Base-by-base conservation (phyloP, 108 stramenopile species). In the Skeletonema costatum region DNA sequence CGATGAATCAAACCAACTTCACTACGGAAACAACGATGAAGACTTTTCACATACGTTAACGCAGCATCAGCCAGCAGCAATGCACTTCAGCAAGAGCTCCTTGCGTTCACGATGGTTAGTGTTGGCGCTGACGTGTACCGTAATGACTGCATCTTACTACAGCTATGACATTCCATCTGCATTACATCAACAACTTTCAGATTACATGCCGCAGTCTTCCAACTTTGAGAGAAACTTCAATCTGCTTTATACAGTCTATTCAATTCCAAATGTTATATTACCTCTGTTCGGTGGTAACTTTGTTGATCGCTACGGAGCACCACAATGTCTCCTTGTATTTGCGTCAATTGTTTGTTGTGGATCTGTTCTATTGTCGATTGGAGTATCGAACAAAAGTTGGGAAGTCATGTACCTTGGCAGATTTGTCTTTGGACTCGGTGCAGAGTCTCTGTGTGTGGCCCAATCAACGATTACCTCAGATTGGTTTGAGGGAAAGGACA, bases 231-330 rank as follows among this genome's bases (percentile, higher is more conserved):
- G 73, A n/a, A n/a, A 78, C 11, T 92, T 87, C 64, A 72, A 67
- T 35, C 63, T 89, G 39, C 78, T 90, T 17, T 90, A 90, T 80
- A 89, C 85, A n/a, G 73, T 87, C 38, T 90, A 90, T 66, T 83
- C 85, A 32, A 59, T 85, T 2, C 91, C 89, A 14, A 92, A 90
- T 76, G 70, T 88, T 14, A 46, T 89, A 19, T 25, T 89, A 12
- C 91, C 88, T 5, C 74, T 92, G 11, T 85, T 89, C 21, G 91
- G 91, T 0, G 91, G 91, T 14, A 74, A 66, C 35, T 46, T 89
- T 10, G 86, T 88, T 5, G 89, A 88, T 61, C 41, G 64, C 31
- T 69, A 73, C 14, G 87, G 78, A 38, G 71, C 78, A 11, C 67
- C 76, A 2, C 32, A 56, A 16, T 83, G 70, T 36, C 63, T 80